A percentile compares a stretch with the other conserved stretches of the same genome.
Evolutionary conservation across 306 rosid genomes (phyloP).

Genomic region (Cucumis hystrix): DNA sequence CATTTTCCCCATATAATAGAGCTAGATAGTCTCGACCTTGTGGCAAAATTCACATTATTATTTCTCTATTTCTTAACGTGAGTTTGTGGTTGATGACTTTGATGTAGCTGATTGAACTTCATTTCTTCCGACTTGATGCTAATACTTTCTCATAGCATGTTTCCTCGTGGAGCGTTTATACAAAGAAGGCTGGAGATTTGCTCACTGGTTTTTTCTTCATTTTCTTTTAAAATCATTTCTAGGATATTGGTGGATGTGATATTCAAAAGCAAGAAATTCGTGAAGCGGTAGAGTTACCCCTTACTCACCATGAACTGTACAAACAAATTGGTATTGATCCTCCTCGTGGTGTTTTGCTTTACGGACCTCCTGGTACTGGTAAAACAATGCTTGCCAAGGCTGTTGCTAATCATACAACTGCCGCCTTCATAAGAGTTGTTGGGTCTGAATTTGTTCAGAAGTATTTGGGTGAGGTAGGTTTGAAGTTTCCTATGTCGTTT

Average conservation of each 20-base stretch:
- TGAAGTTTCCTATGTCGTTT: not conserved
- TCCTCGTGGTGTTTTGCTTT: slow-evolving; percentile 97
- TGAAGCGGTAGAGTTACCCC: slow-evolving; percentile 96
- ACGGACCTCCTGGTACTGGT: slow-evolving; percentile 98
- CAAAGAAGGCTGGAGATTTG: not conserved
- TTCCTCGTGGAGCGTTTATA: not conserved
- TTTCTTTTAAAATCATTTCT: not conserved
- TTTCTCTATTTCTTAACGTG: not conserved
- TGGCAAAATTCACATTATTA: not conserved
- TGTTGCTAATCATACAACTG: slow-evolving; percentile 97
- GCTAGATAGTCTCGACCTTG: not conserved
- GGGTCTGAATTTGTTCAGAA: slow-evolving; percentile 99
- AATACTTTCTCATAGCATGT: not conserved
- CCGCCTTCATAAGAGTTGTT: slow-evolving; percentile 97
- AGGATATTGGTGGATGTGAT: slow-evolving; percentile 99
- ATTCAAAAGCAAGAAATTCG: slow-evolving; percentile 99
- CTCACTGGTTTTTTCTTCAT: not conserved
- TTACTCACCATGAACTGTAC: slow-evolving; percentile 91
- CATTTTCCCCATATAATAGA: not conserved
- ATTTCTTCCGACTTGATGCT: not conserved
- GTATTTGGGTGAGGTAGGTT: slow-evolving; percentile 94
- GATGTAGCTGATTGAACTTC: not conserved
- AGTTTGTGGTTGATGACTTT: not conserved
- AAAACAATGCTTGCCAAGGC: slow-evolving; percentile 99
- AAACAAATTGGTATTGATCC: slow-evolving; percentile 99